Evolutionary conservation across 257 asterid genomes (phyloP).

Genomic region (Lavandula angustifolia): DNA sequence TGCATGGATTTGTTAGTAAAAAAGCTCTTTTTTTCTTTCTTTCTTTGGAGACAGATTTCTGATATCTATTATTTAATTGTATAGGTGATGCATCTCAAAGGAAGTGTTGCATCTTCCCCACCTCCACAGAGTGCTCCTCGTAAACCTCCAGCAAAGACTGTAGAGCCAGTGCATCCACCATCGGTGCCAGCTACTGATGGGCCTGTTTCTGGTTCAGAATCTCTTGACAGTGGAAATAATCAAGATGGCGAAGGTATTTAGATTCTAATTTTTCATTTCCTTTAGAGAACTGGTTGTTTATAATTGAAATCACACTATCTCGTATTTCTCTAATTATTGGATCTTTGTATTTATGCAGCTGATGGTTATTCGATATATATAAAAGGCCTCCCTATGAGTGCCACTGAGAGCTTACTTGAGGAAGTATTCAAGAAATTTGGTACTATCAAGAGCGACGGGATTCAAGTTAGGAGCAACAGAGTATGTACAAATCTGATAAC

Average conservation of each 20-base stretch:
- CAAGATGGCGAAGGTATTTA: slow-evolving; percentile 74
- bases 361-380: slow-evolving; percentile 87
- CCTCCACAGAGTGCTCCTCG: slow-evolving; percentile 54
- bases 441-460: slow-evolving; percentile 69
- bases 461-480: slow-evolving; percentile 87
- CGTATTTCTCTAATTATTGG: neutral
- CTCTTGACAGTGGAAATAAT: slow-evolving; percentile 57
- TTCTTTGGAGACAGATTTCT: neutral
- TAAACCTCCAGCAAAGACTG: slow-evolving; percentile 52
- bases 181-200: slow-evolving; percentile 48
- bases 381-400: slow-evolving; percentile 86
- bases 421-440: slow-evolving; percentile 86
- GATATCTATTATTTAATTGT: neutral
- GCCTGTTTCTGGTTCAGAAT: slow-evolving; percentile 45
- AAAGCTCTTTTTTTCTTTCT: neutral
- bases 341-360: slow-evolving; percentile 49
- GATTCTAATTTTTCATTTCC: slow-evolving; percentile 9
- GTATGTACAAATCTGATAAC: slow-evolving; percentile 44
- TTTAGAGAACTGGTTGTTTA: slow-evolving; percentile 1
- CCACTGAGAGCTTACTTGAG: slow-evolving; percentile 59
- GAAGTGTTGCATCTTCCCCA: slow-evolving; percentile 53
- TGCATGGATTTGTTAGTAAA: neutral
- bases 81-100: slow-evolving; percentile 84
- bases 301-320: neutral
- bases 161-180: slow-evolving; percentile 52